These are phyloP conservation scores for Wickerhamomyces canadensis DNA, from an alignment of 805 yeast species.

Conservation along the genomic window DNA sequence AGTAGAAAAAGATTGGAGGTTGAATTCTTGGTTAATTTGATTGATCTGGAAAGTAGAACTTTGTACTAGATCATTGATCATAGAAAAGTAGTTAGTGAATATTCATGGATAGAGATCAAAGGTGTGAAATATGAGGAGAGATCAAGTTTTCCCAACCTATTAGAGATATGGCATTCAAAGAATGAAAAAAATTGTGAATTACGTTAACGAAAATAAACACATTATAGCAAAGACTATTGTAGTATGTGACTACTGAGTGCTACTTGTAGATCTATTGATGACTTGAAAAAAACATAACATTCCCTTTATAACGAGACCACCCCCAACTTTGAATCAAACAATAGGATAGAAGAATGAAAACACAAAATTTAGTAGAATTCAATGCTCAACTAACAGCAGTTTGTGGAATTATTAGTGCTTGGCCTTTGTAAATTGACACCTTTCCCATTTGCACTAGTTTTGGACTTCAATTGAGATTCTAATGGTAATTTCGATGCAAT, in stretches of 20 bases:
- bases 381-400: slow-evolving; percentile 30
- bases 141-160: no score
- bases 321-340: no score
- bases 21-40: slow-evolving; percentile 67
- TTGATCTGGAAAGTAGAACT: slow-evolving; percentile 60
- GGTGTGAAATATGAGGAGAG: no score
- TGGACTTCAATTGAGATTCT: slow-evolving; percentile 21
- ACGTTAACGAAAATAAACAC: no score
- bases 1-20: slow-evolving; percentile 87
- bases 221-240: no score
- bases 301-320: no score
- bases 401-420: slow-evolving; percentile 35
- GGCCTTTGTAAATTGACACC: slow-evolving; percentile 37
- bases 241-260: no score
- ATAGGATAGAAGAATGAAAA: no score
- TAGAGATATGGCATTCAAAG: background rate
- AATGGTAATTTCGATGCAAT: slow-evolving; percentile 43
- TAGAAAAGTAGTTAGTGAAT: slow-evolving; percentile 33
- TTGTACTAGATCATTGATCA: slow-evolving; percentile 23
- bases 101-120: no score
- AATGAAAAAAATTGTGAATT: background rate
- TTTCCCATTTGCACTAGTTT: slow-evolving; percentile 12
- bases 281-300: no score
- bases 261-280: no score
- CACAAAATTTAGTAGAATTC: no score